Evolutionary conservation across 768 basidiomycete genomes (phyloP).

Genomic region (Russula foetens): DNA sequence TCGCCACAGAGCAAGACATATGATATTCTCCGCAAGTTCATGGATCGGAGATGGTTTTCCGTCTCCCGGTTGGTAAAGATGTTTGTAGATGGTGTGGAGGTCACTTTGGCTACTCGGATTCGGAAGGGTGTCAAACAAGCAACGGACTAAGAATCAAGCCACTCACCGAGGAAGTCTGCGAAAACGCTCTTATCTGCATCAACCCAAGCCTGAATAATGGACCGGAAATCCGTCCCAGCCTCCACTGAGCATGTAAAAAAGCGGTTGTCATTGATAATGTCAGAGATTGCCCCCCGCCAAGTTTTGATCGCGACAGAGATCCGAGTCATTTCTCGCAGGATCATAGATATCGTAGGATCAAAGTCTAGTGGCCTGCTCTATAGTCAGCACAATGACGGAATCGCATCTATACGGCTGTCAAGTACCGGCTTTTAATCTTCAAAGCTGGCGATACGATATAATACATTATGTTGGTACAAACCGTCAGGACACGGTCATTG

Average conservation of each 20-base stretch:
- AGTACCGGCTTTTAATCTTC: slow-evolving; percentile 65
- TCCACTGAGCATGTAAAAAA: slow-evolving; percentile 71
- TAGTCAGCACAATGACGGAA: slow-evolving; percentile 8
- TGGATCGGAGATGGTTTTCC: slow-evolving; percentile 80
- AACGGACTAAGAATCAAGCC: slow-evolving; percentile 10
- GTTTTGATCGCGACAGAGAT: slow-evolving; percentile 72
- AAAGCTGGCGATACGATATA: slow-evolving; percentile 77
- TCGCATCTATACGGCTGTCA: background rate
- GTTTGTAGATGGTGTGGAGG: slow-evolving; percentile 83
- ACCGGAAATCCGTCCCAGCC: slow-evolving; percentile 59
- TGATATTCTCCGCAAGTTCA: slow-evolving; percentile 82
- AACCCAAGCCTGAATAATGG: slow-evolving; percentile 71
- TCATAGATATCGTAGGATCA: slow-evolving; percentile 54
- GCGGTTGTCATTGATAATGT: slow-evolving; percentile 77
- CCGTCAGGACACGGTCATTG: slow-evolving; percentile 69
- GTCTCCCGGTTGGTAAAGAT: slow-evolving; percentile 95
- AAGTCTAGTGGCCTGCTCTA: slow-evolving; percentile 68
- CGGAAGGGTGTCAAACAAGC: slow-evolving; percentile 20
- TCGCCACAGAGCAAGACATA: slow-evolving; percentile 82
- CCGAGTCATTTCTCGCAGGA: slow-evolving; percentile 71
- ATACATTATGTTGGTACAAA: slow-evolving; percentile 77
- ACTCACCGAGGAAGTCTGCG: slow-evolving; percentile 70
- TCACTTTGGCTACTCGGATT: slow-evolving; percentile 52
- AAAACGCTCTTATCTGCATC: slow-evolving; percentile 84
- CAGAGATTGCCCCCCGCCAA: slow-evolving; percentile 75